Percentiles rank a stretch among this genome's conserved stretches.
Conservation (phyloP, 2,329 filamentous ascomycete species). For the Westerdykella aurantiaca region DNA sequence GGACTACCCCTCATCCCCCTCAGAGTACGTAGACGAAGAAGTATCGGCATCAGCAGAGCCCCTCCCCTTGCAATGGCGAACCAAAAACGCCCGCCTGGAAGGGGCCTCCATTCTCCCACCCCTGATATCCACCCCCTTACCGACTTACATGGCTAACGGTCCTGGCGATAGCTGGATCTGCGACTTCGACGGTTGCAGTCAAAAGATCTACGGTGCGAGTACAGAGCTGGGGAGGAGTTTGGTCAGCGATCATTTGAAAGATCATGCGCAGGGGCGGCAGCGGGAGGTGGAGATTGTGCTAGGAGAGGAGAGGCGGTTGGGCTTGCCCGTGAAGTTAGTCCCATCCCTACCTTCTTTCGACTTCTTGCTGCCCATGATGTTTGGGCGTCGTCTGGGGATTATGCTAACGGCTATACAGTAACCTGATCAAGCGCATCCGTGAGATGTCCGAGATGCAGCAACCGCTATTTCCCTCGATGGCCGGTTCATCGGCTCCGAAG, state of each 20-base stretch:
- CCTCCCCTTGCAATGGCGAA: slow-evolving; percentile 4
- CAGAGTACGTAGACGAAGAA: slow-evolving; percentile 14
- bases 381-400: background rate
- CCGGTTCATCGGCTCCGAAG: background rate
- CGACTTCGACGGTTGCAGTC: slow-evolving; percentile 57
- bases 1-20: slow-evolving; percentile 17
- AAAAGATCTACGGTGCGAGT: slow-evolving; percentile 59
- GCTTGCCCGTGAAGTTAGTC: slow-evolving; percentile 38
- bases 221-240: slow-evolving; percentile 50
- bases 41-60: slow-evolving; percentile 1
- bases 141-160: slow-evolving; percentile 40
- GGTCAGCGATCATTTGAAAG: slow-evolving; percentile 56
- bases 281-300: slow-evolving; percentile 49
- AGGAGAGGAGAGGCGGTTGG: slow-evolving; percentile 44
- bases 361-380: background rate
- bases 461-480: slow-evolving; percentile 18
- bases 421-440: slow-evolving; percentile 44
- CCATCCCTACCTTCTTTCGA: background rate
- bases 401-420: slow-evolving; percentile 20
- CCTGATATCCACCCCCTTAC: slow-evolving; percentile 28
- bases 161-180: slow-evolving; percentile 63
- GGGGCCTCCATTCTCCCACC: slow-evolving; percentile 11
- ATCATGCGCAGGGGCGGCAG: slow-evolving; percentile 54
- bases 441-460: slow-evolving; percentile 35
- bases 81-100: slow-evolving; percentile 8